These are phyloP conservation scores for Cutaneotrichosporon arboriforme DNA, from an alignment of 1,284 basidiomycete genomes.

Conservation along the genomic window DNA sequence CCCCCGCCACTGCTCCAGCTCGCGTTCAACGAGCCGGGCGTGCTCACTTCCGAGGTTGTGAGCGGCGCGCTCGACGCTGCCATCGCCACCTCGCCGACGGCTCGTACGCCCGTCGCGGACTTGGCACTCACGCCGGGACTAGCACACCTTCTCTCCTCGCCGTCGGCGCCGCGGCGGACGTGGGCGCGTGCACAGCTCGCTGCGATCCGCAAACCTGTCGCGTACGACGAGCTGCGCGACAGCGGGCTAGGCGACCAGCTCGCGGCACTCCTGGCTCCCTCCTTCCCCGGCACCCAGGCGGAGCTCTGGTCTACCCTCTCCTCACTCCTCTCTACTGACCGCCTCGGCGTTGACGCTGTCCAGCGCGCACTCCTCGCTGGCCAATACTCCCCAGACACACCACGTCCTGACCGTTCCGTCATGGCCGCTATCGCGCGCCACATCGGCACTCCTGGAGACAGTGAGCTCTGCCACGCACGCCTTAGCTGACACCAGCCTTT, in stretches of 20 bases:
- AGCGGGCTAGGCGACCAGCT: conserved; percentile 30
- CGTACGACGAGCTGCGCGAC: conserved; percentile 30
- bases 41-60: conserved; percentile 57
- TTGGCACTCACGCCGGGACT: conserved; percentile 28
- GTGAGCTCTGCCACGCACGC: conserved; percentile 43
- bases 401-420: conserved; percentile 32
- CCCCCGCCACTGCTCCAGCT: conserved; percentile 59
- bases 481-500: conserved; percentile 59
- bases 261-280: conserved; percentile 19
- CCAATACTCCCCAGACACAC: conserved; percentile 8
- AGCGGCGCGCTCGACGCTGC: conserved; percentile 33
- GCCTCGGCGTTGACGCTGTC: conserved; percentile 25
- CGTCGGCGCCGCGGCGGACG: conserved; percentile 8
- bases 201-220: conserved; percentile 15
- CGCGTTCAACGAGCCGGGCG: conserved; percentile 59
- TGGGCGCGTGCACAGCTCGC: conserved; percentile 32
- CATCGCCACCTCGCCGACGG: conserved; percentile 8
- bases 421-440: conserved; percentile 31
- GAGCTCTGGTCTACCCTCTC: conserved; percentile 23
- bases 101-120: conserved; percentile 14
- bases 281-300: conserved; percentile 2
- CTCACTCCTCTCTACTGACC: conserved; percentile 19
- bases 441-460: conserved; percentile 56
- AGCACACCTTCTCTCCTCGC: conserved; percentile 24
- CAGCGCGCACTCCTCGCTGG: conserved; percentile 33